phyloP scores from a whole-genome alignment of 208 protist genomes.

The Acanthamoeba polyphaga region DNA sequence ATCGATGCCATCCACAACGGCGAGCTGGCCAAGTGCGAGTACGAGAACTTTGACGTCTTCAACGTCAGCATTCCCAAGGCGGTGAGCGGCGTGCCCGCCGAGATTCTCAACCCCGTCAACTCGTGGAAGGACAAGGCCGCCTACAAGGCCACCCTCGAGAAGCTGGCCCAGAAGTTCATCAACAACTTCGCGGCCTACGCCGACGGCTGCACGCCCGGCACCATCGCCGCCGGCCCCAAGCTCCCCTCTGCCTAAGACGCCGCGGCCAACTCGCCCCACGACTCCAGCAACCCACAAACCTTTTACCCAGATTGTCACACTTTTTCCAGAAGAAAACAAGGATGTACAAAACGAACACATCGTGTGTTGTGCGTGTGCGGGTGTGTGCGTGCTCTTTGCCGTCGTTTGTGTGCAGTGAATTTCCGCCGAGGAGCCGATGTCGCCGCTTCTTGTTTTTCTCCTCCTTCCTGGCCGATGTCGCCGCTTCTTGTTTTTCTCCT shows the following conservation, averaged over 20 bases:
- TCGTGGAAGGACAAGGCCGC: conserved; percentile 93
- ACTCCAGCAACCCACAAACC: no score
- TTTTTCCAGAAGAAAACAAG: no score
- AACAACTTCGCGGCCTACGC: conserved; percentile 95
- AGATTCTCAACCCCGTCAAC: conserved; percentile 94
- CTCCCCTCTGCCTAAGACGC: not conserved
- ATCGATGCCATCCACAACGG: conserved; percentile 97
- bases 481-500: no score
- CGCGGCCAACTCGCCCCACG: not conserved
- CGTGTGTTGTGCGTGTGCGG: no score
- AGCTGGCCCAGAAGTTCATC: conserved; percentile 95
- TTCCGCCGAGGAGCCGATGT: no score
- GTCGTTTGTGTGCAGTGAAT: no score
- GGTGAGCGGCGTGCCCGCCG: conserved; percentile 90
- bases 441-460: no score
- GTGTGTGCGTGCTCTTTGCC: no score
- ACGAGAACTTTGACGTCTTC: conserved; percentile 92
- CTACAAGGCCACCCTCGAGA: conserved; percentile 92
- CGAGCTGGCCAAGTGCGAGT: conserved; percentile 91
- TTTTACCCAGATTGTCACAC: not conserved
- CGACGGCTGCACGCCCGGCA: conserved; percentile 90
- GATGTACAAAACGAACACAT: no score
- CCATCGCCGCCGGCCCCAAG: conserved; percentile 92
- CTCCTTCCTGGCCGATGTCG: no score
- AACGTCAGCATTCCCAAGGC: conserved; percentile 93